Percentiles rank a stretch among this genome's conserved stretches.
Evolutionary conservation across 2,329 filamentous ascomycete genomes (phyloP).

Genomic region (Cordyceps pruinosa): DNA sequence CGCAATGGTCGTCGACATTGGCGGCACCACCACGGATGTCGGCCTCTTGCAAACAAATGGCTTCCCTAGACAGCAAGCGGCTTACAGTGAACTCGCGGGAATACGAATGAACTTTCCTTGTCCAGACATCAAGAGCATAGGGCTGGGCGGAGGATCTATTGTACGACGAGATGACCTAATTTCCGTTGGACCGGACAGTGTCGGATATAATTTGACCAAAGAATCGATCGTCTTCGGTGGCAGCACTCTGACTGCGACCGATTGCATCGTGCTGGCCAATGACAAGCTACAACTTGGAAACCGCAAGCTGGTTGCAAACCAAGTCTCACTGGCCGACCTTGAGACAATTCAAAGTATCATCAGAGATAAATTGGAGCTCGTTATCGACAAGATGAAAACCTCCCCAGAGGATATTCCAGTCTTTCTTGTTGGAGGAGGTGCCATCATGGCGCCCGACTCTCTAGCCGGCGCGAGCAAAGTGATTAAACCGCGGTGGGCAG

Average conservation of each 20-base stretch:
- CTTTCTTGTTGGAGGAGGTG: constrained; percentile 57
- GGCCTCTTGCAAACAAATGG: constrained; percentile 54
- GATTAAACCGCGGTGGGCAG: constrained; percentile 48
- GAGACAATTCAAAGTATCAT: constrained; percentile 33
- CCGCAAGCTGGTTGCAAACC: constrained; percentile 26
- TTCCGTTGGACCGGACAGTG: constrained; percentile 54
- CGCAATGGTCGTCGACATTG: constrained; percentile 58
- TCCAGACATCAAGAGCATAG: constrained; percentile 53
- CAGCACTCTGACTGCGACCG: constrained; percentile 50
- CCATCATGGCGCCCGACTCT: constrained; percentile 49
- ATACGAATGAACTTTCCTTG: constrained; percentile 55
- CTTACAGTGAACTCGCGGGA: constrained; percentile 55
- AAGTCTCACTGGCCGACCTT: constrained; percentile 28
- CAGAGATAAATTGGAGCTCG: constrained; percentile 45
- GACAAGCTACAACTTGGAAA: constrained; percentile 35
- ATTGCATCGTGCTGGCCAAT: constrained; percentile 37
- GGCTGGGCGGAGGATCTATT: constrained; percentile 52
- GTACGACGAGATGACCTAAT: constrained; percentile 34
- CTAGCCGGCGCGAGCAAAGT: constrained; percentile 50
- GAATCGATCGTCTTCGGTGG: constrained; percentile 53
- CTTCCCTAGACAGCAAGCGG: constrained; percentile 56
- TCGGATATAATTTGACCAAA: constrained; percentile 48
- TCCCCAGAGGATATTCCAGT: constrained; percentile 53
- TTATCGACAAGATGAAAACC: constrained; percentile 57
- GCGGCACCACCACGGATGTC: constrained; percentile 60